phyloP scores from a whole-genome alignment of 805 yeast species.

The Metschnikowia amazonensis region DNA sequence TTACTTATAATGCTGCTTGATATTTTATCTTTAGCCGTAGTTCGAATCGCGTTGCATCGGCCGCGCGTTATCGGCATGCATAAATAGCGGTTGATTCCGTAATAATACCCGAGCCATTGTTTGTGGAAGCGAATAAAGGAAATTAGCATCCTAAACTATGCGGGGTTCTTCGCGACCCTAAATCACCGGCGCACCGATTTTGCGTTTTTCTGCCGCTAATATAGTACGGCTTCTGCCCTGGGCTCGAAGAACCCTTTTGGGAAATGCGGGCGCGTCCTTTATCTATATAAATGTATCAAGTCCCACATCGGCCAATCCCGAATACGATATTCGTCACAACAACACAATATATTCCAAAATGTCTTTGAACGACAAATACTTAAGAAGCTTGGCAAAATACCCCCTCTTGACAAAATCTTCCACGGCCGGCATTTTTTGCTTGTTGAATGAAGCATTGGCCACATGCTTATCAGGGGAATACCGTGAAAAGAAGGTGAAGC shows the following conservation, averaged over 20 bases:
- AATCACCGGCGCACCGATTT: no score
- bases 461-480: constrained; percentile 47
- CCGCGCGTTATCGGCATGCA: constrained; percentile 6
- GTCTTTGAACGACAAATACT: constrained; percentile 31
- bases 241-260: constrained; percentile 1
- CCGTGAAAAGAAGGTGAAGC: constrained; percentile 18
- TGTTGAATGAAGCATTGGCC: constrained; percentile 57
- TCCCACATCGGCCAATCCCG: not conserved
- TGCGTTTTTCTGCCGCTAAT: not conserved
- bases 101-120: not conserved
- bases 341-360: constrained; percentile 1
- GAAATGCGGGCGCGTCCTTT: constrained; percentile 3
- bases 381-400: constrained; percentile 37
- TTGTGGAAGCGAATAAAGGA: not conserved
- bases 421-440: constrained; percentile 53
- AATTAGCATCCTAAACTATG: no score
- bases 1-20: not conserved
- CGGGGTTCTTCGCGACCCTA: no score
- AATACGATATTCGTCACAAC: not conserved
- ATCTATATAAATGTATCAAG: constrained; percentile 1
- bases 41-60: not conserved
- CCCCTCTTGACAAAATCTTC: constrained; percentile 59
- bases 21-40: not conserved
- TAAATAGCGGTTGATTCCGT: constrained; percentile 1
- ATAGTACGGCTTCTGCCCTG: not conserved